Base-by-base conservation (phyloP, 2,329 filamentous ascomycete genomes). In the Pyrenophora tritici-repentis region DNA sequence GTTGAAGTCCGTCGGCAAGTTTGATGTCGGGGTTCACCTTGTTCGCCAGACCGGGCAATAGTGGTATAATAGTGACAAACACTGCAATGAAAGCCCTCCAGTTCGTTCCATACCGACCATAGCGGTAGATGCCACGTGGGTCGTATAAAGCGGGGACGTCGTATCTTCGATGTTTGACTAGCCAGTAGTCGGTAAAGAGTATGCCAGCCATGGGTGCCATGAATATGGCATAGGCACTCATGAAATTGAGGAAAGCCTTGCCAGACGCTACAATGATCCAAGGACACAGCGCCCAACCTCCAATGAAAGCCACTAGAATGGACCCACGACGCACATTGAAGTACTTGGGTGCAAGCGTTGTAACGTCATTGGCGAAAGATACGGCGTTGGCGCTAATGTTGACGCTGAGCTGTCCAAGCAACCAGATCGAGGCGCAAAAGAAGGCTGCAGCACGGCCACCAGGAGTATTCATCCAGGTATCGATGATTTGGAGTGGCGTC, bases 301-400 rank as follows among this genome's bases (percentile, higher is more conserved):
- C 61, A 8, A 59, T 48, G 9, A 65, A 29, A 2, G 60, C 42
- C 10, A 50, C 47, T 6, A 65, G 37, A 13, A 63, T 51, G 1
- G 55, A 49, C 0, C 60, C 65, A 3, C 66, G 53, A 2, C 61
- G 50, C 9, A 68, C 53, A 20, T 65, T 66, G 53, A 63, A 45
- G 38, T 51, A 65, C 29, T 56, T 61, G 7, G 62, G 62, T 6
- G 36, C 47, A 3, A 65, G 40, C 2, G 45, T 56, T 3, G 51
- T 55, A n/a, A 59, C 35, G 34, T 65, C 62, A 41, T 65, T 63
- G 32, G 62, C 62, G 17, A 51, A 53, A 3, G 58, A 58, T 6
- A 67, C 55, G n/a, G 47, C 53, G 35, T 64, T 68, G 6, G 66
- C 63, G 20, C 48, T 55, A 9, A 68, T 47, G 41, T 68, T 67